phyloP scores from a whole-genome alignment of 352 stramenopile species.

The Aphanomyces astaci region DNA sequence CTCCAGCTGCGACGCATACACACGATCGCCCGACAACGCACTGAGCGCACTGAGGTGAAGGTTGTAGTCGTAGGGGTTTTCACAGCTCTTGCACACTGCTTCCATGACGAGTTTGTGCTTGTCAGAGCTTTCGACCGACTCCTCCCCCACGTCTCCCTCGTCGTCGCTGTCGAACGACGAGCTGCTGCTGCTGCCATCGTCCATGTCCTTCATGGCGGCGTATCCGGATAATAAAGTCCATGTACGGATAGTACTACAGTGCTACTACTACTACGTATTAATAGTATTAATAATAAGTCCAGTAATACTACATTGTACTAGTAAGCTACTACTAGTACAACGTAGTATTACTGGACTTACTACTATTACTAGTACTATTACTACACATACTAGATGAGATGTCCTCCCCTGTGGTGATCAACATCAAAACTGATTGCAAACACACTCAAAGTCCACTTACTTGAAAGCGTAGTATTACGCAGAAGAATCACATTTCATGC shows the following conservation, averaged over 20 bases:
- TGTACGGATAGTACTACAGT: no score
- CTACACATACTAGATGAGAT: neutral
- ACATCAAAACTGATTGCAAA: no score
- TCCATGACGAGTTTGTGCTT: conserved; percentile 1
- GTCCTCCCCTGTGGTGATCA: no score
- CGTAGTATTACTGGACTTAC: neutral
- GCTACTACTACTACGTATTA: no score
- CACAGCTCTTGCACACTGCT: neutral
- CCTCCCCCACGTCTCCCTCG: neutral
- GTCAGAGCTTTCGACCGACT: neutral
- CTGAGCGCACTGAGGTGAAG: neutral
- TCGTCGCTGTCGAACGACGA: conserved; percentile 1
- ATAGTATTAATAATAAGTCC: no score
- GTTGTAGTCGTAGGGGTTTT: conserved; percentile 12
- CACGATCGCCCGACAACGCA: neutral
- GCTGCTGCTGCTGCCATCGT: neutral
- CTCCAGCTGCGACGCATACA: conserved; percentile 12
- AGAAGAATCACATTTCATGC: no score
- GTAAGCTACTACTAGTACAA: no score
- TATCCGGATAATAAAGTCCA: neutral
- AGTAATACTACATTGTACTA: no score
- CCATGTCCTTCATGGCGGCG: neutral
- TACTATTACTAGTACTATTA: neutral
- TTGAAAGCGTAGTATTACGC: no score
- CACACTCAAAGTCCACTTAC: no score